These are phyloP conservation scores for Coix lacrymajobi DNA, from an alignment of 176 grass and related monocot genomes.

Conservation along the genomic window DNA sequence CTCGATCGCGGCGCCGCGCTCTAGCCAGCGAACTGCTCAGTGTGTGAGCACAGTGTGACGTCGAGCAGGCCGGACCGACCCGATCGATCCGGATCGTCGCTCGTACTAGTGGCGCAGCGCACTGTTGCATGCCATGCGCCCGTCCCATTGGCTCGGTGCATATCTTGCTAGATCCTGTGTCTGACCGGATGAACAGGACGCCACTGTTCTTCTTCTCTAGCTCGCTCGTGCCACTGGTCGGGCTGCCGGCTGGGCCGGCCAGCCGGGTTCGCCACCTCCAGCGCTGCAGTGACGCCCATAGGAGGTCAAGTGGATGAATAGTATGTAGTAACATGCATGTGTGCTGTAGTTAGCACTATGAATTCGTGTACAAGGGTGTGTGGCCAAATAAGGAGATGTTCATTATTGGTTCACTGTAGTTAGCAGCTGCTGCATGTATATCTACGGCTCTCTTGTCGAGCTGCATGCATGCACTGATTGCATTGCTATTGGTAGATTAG, in stretches of 20 bases:
- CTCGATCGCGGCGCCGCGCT: background rate
- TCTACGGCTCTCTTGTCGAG: background rate
- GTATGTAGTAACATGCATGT: background rate
- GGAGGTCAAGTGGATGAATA: constrained; percentile 31
- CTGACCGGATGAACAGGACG: background rate
- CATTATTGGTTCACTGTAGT: constrained; percentile 5
- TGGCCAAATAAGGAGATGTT: constrained; percentile 15
- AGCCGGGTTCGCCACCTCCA: background rate
- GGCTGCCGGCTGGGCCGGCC: background rate
- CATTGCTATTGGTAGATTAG: background rate
- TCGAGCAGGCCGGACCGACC: background rate
- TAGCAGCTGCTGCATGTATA: background rate
- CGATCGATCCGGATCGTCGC: background rate
- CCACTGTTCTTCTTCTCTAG: background rate
- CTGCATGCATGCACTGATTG: background rate
- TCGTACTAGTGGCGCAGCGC: background rate
- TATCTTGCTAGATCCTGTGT: background rate
- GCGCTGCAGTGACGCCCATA: background rate
- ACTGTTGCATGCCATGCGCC: background rate
- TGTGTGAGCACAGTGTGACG: background rate
- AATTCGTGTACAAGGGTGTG: background rate
- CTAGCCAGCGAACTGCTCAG: background rate
- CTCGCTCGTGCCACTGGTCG: constrained; percentile 3
- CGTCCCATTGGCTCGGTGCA: background rate
- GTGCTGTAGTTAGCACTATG: background rate